These are phyloP conservation scores for Physocladia obscura DNA, from an alignment of 192 early-diverging fungal genomes.

Conservation along the genomic window DNA sequence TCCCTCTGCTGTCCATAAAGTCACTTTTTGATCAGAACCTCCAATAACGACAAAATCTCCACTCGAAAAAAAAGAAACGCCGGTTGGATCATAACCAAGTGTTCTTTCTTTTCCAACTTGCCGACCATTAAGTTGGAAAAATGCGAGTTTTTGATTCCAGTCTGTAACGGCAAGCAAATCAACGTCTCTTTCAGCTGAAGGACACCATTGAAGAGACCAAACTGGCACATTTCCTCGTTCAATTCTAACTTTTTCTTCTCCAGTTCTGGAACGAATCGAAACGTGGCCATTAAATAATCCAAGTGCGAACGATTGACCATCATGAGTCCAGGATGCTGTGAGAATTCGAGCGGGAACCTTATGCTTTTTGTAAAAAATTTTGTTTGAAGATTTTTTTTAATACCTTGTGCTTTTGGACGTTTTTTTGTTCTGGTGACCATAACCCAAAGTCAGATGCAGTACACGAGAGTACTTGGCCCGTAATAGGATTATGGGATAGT, in stretches of 20 bases:
- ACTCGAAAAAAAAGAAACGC: constrained; percentile 45
- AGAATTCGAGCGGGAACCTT: constrained; percentile 52
- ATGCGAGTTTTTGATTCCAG: constrained; percentile 57
- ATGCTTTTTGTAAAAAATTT: too few relatives aligned
- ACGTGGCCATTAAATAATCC: constrained; percentile 59
- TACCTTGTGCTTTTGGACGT: constrained; percentile 58
- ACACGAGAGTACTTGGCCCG: constrained; percentile 50
- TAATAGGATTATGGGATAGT: constrained; percentile 47
- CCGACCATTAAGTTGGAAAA: constrained; percentile 53
- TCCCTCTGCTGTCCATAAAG: constrained; percentile 59
- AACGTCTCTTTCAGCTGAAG: constrained; percentile 37
- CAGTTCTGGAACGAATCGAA: constrained; percentile 49
- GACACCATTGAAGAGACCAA: constrained; percentile 57
- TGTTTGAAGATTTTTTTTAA: too few relatives aligned
- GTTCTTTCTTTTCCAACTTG: constrained; percentile 61
- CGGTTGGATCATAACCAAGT: constrained; percentile 52
- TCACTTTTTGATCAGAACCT: constrained; percentile 56
- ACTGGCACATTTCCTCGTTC: constrained; percentile 52
- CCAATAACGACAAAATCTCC: constrained; percentile 57
- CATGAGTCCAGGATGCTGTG: constrained; percentile 51
- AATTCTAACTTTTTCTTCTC: constrained; percentile 58
- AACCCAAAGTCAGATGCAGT: constrained; percentile 58
- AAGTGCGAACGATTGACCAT: constrained; percentile 58
- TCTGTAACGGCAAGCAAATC: constrained; percentile 57
- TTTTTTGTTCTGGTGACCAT: constrained; percentile 57